Evolutionary conservation across 2,329 filamentous ascomycete genomes (phyloP), one percentile per base, ranked within the genome.

Genomic region (Penicillium sp.): DNA sequence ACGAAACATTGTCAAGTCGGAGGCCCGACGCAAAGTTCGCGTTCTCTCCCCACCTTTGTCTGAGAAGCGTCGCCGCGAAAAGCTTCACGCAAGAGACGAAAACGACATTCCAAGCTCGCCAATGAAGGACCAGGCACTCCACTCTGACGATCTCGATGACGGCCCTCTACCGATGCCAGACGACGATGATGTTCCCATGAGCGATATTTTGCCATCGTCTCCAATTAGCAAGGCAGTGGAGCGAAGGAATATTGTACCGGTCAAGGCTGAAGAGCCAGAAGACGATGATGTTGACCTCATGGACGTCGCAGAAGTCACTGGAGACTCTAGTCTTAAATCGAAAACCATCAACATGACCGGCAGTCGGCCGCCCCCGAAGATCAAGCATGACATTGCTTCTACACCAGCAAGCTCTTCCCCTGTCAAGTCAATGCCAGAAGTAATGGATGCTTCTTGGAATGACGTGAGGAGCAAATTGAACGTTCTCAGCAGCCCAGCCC

Each of bases 391-490:
- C 37, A 78, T 84, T 3, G 86, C 89, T 63, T 87, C 90, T 5
- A 85, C 88, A 1, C 91, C 91, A 4, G 82, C 81, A 43, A 90
- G 83, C 70, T 96, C 92, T 4, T 96, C 92, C 17, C 91, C 91
- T 17, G 78, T 81, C 8, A 86, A 87, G 63, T 78, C 83, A 7
- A 73, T 83, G 1, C 80, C 84, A 15, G 77, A 85, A 23, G 76
- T 81, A 21, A 82, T 95, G 27, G 91, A 97, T 77, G 84, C 93
- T 1, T 86, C 91, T 1, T 97, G 94, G 93, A 96, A 92, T 65
- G 83, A 90, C 56, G 86, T 99, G 47, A 93, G 90, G 8, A 86
- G 87, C 69, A 93, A 89, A 67, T 82, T 99, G 61, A 96, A 96
- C 67, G 88, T 97, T 38, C 82, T 94, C 63, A 91, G 85, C 73